These are phyloP conservation scores for Secale cereale DNA, from an alignment of 176 grass and related monocot genomes.

Conservation along the genomic window DNA sequence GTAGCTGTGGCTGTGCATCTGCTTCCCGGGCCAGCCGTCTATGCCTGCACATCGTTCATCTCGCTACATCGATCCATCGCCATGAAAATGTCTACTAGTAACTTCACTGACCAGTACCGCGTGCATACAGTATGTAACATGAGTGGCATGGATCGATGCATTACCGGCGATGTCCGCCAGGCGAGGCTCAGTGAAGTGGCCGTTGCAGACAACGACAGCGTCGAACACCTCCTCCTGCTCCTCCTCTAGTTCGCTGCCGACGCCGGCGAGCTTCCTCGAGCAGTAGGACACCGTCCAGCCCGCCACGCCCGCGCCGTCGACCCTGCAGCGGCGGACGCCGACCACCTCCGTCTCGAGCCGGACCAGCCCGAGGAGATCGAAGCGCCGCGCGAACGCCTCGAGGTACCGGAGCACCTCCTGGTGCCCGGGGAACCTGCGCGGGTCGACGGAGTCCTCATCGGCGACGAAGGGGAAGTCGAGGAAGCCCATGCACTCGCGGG, in stretches of 20 bases:
- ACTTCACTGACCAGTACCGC: too few species aligned
- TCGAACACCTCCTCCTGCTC: conserved; percentile 33
- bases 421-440: conserved; percentile 46
- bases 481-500: conserved; percentile 78
- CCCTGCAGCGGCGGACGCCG: conserved; percentile 18
- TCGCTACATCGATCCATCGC: neutral
- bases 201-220: conserved; percentile 57
- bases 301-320: neutral
- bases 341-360: conserved; percentile 48
- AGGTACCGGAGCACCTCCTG: conserved; percentile 53
- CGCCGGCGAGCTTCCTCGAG: neutral
- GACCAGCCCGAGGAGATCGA: conserved; percentile 32
- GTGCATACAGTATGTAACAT: too few species aligned
- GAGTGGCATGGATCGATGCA: neutral
- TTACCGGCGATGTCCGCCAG: conserved; percentile 57
- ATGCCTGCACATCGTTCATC: conserved; percentile 19
- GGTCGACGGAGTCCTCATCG: neutral
- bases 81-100: neutral
- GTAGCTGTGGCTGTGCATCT: conserved; percentile 65
- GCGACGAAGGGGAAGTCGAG: conserved; percentile 69
- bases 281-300: conserved; percentile 19
- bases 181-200: conserved; percentile 51
- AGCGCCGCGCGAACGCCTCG: conserved; percentile 45
- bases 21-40: conserved; percentile 51
- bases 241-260: neutral